Percentiles rank a stretch among this genome's conserved stretches.
Evolutionary conservation across 169 alveolate species (phyloP).

Genomic region (Plasmodium fragile): DNA sequence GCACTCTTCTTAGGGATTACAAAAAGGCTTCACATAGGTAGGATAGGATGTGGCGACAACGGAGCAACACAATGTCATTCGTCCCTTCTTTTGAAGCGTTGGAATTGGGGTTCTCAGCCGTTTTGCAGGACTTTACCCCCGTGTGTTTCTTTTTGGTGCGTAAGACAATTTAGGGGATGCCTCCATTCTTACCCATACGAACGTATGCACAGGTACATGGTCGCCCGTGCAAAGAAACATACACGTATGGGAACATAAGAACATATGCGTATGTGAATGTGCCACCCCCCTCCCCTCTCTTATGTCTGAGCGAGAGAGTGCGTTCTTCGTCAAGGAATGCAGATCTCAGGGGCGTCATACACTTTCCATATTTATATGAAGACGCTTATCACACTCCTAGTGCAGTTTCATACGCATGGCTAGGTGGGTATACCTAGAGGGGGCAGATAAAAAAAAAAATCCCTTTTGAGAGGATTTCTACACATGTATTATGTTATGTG

Average conservation of each 20-base stretch:
- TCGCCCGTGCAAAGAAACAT: neutral
- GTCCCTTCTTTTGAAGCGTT: neutral
- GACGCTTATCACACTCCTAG: neutral
- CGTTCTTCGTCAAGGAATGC: neutral
- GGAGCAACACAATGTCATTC: neutral
- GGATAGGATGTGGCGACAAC: neutral
- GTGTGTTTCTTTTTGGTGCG: neutral
- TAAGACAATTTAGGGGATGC: neutral
- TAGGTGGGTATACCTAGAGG: neutral
- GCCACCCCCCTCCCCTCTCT: neutral
- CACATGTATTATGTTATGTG: neutral
- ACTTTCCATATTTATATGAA: neutral
- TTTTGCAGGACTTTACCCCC: neutral
- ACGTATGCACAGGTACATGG: neutral
- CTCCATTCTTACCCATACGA: neutral
- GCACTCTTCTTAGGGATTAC: neutral
- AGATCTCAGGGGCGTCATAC: neutral
- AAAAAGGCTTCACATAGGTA: neutral
- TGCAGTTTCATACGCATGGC: neutral
- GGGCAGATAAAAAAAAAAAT: neutral
- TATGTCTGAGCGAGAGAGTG: neutral
- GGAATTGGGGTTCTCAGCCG: neutral
- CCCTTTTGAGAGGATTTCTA: neutral
- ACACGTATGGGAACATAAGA: neutral
- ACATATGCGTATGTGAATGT: neutral